Base-by-base conservation (phyloP, 768 basidiomycete species). In the Atractiella rhizophila region DNA sequence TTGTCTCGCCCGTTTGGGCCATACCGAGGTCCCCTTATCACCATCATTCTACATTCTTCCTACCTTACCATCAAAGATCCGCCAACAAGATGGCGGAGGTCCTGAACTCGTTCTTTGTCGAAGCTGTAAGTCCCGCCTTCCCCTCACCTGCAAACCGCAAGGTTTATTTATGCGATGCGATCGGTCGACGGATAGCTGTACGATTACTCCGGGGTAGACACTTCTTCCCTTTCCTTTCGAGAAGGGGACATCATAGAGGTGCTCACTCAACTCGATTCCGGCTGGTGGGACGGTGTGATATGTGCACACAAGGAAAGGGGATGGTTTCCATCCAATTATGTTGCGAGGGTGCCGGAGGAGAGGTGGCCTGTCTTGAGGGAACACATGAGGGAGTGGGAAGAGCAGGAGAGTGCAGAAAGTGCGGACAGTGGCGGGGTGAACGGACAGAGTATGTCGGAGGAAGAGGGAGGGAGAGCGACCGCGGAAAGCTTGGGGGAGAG, bases 311-410 rank as follows among this genome's bases (percentile, higher is more conserved):
- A 80, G 40, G 75, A 78, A 57, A 71, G 88, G 37, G 88, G 88
- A 43, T 88, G 82, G 82, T 88, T 98, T 60, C 88, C 88, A 18
- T 81, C 78, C 50, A 98, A 96, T 62, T 96, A 91, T 63, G 85
- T 91, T 33, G 62, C 65, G 35, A 56, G 69, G 33, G 71, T 94
- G 42, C 67, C 71, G 20, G 77, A 80, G 47, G 74, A 78, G 53
- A 79, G 81, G 54, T 78, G 73, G 2, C 5, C 37, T 37, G 15
- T 27, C 7, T 28, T 27, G 20, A 16, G 20, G 21, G 12, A 13
- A 37, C 16, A 21, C 32, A 32, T 12, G 13, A 16, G 15, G 6
- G 18, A 35, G 31, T 15, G 40, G 32, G n/a, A 34, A 37, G 32
- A 12, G 25, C 12, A 42, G 25, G 5, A 34, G 31, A 12, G 33